These are phyloP conservation scores for Nemania sp. DNA, from an alignment of 2,329 filamentous ascomycete genomes.

Conservation along the genomic window DNA sequence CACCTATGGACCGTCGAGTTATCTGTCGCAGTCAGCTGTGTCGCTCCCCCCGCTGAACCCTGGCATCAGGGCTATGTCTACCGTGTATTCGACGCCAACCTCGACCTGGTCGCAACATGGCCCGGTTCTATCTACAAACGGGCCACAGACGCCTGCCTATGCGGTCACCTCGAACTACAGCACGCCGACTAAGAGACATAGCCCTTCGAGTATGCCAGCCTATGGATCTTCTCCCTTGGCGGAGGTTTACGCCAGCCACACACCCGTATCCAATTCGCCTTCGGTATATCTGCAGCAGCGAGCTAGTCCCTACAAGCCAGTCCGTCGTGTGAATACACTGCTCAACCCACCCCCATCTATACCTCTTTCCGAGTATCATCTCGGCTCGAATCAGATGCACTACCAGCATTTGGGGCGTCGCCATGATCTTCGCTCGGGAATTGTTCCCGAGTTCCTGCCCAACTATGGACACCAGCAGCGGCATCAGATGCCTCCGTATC, in stretches of 20 bases:
- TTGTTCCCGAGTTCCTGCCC: conserved; percentile 65
- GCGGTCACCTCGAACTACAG: conserved; percentile 46
- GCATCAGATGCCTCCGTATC: conserved; percentile 28
- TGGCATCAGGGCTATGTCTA: conserved; percentile 73
- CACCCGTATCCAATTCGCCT: conserved; percentile 78
- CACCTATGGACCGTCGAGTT: conserved; percentile 45
- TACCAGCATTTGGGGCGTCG: conserved; percentile 77
- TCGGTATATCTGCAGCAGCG: conserved; percentile 86
- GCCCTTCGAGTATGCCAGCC: conserved; percentile 53
- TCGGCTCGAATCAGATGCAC: conserved; percentile 76
- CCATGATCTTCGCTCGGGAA: conserved; percentile 69
- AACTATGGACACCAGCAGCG: conserved; percentile 30
- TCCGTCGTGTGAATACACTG: conserved; percentile 88
- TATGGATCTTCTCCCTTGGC: conserved; percentile 72
- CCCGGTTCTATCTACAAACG: conserved; percentile 38
- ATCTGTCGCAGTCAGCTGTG: conserved; percentile 50
- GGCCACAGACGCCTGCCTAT: conserved; percentile 41
- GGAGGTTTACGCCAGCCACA: conserved; percentile 63
- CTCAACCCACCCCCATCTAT: conserved; percentile 83
- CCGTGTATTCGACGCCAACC: conserved; percentile 67
- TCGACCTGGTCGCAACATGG: conserved; percentile 46
- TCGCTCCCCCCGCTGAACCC: conserved; percentile 67
- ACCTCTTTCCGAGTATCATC: conserved; percentile 75
- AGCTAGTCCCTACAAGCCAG: conserved; percentile 88
- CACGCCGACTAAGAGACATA: conserved; percentile 59